Base-by-base conservation (phyloP, 345 rosid species). In the Fremontodendron californicum region DNA sequence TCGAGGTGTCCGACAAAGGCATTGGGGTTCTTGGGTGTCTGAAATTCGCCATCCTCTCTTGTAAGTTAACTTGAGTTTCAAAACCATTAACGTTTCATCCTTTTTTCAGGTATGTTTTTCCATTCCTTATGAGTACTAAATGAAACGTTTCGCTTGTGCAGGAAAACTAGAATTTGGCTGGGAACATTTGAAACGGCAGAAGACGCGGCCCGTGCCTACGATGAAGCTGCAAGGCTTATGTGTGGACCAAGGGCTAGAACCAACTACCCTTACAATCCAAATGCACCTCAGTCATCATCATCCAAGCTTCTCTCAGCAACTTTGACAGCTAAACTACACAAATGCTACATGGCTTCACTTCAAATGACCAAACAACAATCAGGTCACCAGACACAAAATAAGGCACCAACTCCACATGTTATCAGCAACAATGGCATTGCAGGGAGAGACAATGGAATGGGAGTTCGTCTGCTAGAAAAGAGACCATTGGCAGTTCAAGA, bases 1-100 rank as follows among this genome's bases (percentile, higher is more conserved):
- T 70, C 88, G 98, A n/a, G 99, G 99, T 10, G 99, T 95, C 29
- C 87, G 99, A 73, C 99, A 95, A 49, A 89, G 99, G 84, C 99
- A 95, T 77, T 95, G 98, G 99, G 99, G 99, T 16, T 95, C 99
- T 46, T 95, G 99, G 99, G 99, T 95, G 12, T 95, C 99, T 27
- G 99, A 95, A 80, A 95, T 95, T 77, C 99, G 98, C 27, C 99
- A 95, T 64, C 99, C 99, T 61, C 75, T 95, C 71, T 67, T 95
- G 99, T 95, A 86, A 82, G 90, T 51, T n/a, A 33, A 52, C 12
- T 0, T 52, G 6, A 31, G 9, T 54, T 35, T 21, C 6, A 60
- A 12, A 60, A 33, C 40, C 67, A 16, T 15, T 10, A 6, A 62
- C 0, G 0, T 31, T 62, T 31, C 42, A 62, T 18, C 8, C 29